Percentiles rank a stretch among this genome's conserved stretches.
Conservation (phyloP, 2,329 filamentous ascomycete genomes). For the Teratosphaeria gauchensis region DNA sequence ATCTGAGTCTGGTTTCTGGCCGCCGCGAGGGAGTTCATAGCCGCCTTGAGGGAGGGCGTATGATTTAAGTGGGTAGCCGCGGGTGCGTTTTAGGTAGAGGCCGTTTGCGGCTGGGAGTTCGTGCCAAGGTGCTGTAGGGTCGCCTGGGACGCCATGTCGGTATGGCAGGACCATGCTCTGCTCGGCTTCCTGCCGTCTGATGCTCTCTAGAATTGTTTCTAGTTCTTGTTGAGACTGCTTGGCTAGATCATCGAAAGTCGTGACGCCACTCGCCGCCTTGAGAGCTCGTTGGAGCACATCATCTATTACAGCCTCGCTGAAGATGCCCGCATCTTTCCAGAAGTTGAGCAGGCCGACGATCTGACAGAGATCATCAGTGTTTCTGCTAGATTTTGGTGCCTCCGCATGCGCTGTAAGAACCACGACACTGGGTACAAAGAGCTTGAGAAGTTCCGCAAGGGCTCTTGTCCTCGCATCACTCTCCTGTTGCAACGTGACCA, state of each 20-base stretch:
- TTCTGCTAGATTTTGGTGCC: not conserved
- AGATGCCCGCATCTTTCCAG: not conserved
- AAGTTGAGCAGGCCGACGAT: not conserved
- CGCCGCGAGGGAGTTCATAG: constrained; percentile 13
- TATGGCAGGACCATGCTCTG: constrained; percentile 10
- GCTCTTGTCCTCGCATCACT: not conserved
- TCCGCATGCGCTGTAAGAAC: not conserved
- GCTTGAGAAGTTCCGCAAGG: not conserved
- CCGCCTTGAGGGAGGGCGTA: constrained; percentile 18
- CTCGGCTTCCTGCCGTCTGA: not conserved
- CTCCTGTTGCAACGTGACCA: constrained; percentile 3
- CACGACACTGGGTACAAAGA: not conserved
- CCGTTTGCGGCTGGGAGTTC: constrained; percentile 24
- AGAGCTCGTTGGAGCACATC: not conserved
- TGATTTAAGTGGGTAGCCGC: constrained; percentile 19
- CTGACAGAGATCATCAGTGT: not conserved
- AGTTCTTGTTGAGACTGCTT: not conserved
- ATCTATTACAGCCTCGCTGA: not conserved
- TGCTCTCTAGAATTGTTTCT: not conserved
- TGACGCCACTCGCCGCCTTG: not conserved
- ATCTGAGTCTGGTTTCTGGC: constrained; percentile 11
- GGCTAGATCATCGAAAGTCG: not conserved
- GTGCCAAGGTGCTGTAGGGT: constrained; percentile 21
- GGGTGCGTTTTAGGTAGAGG: constrained; percentile 18
- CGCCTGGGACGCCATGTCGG: constrained; percentile 17